Percentiles rank a stretch among this genome's conserved stretches.
Evolutionary conservation across 345 rosid species (phyloP).

Genomic region (Odontarrhena argentea): DNA sequence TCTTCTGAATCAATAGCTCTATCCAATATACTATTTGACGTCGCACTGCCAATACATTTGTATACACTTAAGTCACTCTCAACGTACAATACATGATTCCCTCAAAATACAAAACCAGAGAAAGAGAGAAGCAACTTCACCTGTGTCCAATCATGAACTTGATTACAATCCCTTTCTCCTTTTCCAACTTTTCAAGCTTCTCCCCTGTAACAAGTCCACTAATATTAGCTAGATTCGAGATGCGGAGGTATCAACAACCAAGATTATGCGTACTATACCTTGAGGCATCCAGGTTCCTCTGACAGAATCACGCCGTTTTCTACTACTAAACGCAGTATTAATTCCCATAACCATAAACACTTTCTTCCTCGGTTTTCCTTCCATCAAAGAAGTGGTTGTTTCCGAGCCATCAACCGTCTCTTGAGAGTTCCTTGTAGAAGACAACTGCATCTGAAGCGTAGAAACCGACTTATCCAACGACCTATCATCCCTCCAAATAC

Average conservation of each 20-base stretch:
- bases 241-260: not conserved
- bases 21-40: slow-evolving; percentile 90
- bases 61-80: slow-evolving; percentile 22
- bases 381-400: slow-evolving; percentile 31
- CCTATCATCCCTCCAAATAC: slow-evolving; percentile 50
- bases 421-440: slow-evolving; percentile 59
- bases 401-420: slow-evolving; percentile 49
- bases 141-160: slow-evolving; percentile 99
- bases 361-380: slow-evolving; percentile 52
- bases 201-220: slow-evolving; percentile 53
- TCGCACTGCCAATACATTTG: slow-evolving; percentile 65
- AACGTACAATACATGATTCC: not conserved
- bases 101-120: not conserved
- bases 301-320: slow-evolving; percentile 95
- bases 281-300: slow-evolving; percentile 99
- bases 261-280: slow-evolving; percentile 47
- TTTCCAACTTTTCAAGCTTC: slow-evolving; percentile 76
- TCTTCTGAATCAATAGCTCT: slow-evolving; percentile 97
- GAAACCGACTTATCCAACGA: slow-evolving; percentile 82
- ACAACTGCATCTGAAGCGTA: slow-evolving; percentile 67
- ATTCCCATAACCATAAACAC: slow-evolving; percentile 91
- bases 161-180: slow-evolving; percentile 84
- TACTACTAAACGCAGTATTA: slow-evolving; percentile 94
- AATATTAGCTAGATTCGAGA: not conserved
- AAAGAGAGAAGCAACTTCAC: slow-evolving; percentile 40